Evolutionary conservation across 2,329 filamentous ascomycete species (phyloP).

Genomic region (Colletotrichum paranaense): DNA sequence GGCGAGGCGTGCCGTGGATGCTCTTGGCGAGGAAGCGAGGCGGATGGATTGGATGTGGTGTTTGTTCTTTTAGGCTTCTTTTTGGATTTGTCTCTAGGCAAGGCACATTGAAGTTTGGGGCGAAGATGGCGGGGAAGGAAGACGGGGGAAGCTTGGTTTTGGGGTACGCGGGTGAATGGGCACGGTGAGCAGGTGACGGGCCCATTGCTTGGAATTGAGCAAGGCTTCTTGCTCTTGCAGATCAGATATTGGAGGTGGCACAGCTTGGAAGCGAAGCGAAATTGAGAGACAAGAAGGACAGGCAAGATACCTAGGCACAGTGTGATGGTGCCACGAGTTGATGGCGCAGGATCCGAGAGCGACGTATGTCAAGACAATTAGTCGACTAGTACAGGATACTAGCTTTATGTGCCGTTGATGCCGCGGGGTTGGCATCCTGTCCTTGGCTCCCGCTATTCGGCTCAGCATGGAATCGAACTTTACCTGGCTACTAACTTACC

Average conservation of each 20-base stretch:
- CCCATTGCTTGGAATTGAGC: not conserved
- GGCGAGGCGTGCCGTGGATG: conserved; percentile 17
- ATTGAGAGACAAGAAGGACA: not conserved
- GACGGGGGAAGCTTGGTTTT: not conserved
- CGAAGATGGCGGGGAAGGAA: not conserved
- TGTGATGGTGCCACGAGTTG: too few relatives aligned
- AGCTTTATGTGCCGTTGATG: not conserved
- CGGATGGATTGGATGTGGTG: not conserved
- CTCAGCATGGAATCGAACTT: too few relatives aligned
- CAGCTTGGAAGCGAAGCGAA: not conserved
- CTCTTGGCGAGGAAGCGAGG: conserved; percentile 14
- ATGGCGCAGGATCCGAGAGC: conserved; percentile 11
- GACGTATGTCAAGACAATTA: conserved; percentile 35
- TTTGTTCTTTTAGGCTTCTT: not conserved
- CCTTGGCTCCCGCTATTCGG: not conserved
- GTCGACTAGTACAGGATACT: not conserved
- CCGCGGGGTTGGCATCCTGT: not conserved
- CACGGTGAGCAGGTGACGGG: not conserved
- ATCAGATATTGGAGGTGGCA: not conserved
- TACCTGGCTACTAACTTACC: not conserved
- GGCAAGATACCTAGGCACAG: not conserved
- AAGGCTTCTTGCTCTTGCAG: not conserved
- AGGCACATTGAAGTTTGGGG: not conserved
- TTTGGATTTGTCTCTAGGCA: not conserved
- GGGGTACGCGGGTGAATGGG: not conserved